Percentiles rank a stretch among this genome's conserved stretches.
Conservation (phyloP, 306 rosid species). For the Acmispon strigosus region DNA sequence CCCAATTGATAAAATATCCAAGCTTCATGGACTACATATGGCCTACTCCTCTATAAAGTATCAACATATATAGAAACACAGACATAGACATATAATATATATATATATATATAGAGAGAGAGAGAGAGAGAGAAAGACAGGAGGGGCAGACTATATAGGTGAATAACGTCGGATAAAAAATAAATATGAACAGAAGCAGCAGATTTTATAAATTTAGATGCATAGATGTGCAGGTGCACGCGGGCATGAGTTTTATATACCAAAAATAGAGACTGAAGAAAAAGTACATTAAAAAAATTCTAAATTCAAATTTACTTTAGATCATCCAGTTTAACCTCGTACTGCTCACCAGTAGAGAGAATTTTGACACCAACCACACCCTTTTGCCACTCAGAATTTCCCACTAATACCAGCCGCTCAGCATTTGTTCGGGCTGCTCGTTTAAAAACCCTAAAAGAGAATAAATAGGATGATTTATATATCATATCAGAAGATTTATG, state of each 20-base stretch:
- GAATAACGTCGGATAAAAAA: background rate
- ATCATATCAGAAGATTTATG: conserved; percentile 11
- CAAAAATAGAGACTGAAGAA: background rate
- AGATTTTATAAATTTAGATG: background rate
- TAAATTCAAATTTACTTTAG: conserved; percentile 38
- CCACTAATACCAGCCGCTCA: conserved; percentile 70
- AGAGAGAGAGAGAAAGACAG: background rate
- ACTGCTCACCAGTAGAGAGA: conserved; percentile 82
- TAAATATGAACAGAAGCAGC: conserved; percentile 11
- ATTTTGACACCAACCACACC: conserved; percentile 80
- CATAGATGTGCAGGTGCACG: background rate
- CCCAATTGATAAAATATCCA: background rate
- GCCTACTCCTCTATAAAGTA: background rate
- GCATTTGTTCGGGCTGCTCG: conserved; percentile 75
- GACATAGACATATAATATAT: too few relatives aligned
- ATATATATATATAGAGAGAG: background rate
- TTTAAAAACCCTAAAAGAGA: conserved; percentile 67
- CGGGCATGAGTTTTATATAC: background rate
- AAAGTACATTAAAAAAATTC: conserved; percentile 5
- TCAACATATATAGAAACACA: too few relatives aligned
- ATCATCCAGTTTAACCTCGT: conserved; percentile 76
- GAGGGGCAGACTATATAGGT: background rate
- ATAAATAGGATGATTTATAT: background rate
- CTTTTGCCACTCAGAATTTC: conserved; percentile 87
- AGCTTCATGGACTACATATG: background rate